phyloP scores from a whole-genome alignment of 2,329 filamentous ascomycete species.

The Colletotrichum aenigma region DNA sequence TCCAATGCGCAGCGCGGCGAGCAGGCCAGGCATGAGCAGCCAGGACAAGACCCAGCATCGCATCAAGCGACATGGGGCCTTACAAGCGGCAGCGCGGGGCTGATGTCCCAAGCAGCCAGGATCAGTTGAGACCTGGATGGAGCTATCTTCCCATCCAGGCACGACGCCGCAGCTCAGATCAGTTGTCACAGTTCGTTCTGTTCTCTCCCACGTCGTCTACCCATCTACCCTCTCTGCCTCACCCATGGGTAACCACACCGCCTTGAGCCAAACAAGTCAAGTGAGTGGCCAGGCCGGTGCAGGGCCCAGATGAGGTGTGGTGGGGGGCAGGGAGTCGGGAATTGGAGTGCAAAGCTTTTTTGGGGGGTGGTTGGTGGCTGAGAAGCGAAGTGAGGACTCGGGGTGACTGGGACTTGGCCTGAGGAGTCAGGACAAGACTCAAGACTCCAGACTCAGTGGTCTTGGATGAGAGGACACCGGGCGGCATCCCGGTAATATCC shows the following conservation, averaged over 20 bases:
- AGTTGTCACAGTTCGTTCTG: neutral
- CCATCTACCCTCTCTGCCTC: neutral
- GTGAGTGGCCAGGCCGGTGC: neutral
- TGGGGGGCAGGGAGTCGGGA: slow-evolving; percentile 4
- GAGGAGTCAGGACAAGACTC: neutral
- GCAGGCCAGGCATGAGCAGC: neutral
- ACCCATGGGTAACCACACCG: slow-evolving; percentile 7
- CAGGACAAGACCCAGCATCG: slow-evolving; percentile 1
- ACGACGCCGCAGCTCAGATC: neutral
- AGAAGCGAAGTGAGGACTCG: neutral
- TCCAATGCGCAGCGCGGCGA: neutral
- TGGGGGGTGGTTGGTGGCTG: slow-evolving; percentile 1
- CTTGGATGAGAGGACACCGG: slow-evolving; percentile 5
- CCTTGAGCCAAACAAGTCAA: slow-evolving; percentile 15
- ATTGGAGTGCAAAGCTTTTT: slow-evolving; percentile 8
- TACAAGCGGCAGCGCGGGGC: slow-evolving; percentile 3
- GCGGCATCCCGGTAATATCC: slow-evolving; percentile 35
- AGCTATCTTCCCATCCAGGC: neutral
- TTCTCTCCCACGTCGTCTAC: neutral
- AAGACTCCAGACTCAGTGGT: neutral
- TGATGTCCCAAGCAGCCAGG: slow-evolving; percentile 6
- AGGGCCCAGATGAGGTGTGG: neutral
- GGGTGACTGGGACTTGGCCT: neutral
- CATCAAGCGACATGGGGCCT: slow-evolving; percentile 7
- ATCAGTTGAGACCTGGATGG: neutral